Evolutionary conservation across 441 rosid genomes (phyloP), one percentile per base, ranked within the genome.

Genomic region (Francoa sonchifolia): DNA sequence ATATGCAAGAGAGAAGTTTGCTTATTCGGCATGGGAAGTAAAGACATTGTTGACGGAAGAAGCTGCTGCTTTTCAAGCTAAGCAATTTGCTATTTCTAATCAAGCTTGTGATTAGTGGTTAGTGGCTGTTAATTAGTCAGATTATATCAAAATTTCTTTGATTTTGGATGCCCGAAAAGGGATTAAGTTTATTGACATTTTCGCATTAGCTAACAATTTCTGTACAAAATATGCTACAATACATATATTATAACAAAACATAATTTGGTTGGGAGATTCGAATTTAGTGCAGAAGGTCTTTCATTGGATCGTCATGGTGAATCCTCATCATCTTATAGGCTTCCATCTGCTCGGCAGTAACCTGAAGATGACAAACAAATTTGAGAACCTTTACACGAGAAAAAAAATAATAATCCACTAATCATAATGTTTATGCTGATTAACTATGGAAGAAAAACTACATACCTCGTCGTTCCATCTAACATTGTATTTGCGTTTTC

Each of bases 401-500:
- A 25, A 25, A 9, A 25, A 25, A 9, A 9, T 25, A 9, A 25
- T 6, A 9, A 25, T 25, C 29, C 9, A 9, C 9, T 2, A 9
- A 9, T 25, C 0, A 27, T 22, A 8, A 36, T 16, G 18, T 16
- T 26, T 19, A 18, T 18, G 33, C 25, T 28, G 17, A 21, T 23
- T n/a, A 1, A 3, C 5, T 1, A 25, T 4, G n/a, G 9, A 5
- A 2, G 5, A 9, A 20, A 23, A 5, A 6, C 43, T 16, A 9
- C 44, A 10, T 82, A 83, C 96, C 81, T 81, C 87, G 19, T 88
- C 85, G 28, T 59, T 74, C 76, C 79, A 77, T 54, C 50, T 71
- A 17, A 85, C 98, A 44, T 90, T 90, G 64, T 77, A 85, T 50
- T 85, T 82, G 33, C 98, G 79, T 64, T 82, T 90, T 51, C 98